Conservation (phyloP, 345 rosid genomes). For the Eucalyptus marginata region DNA sequence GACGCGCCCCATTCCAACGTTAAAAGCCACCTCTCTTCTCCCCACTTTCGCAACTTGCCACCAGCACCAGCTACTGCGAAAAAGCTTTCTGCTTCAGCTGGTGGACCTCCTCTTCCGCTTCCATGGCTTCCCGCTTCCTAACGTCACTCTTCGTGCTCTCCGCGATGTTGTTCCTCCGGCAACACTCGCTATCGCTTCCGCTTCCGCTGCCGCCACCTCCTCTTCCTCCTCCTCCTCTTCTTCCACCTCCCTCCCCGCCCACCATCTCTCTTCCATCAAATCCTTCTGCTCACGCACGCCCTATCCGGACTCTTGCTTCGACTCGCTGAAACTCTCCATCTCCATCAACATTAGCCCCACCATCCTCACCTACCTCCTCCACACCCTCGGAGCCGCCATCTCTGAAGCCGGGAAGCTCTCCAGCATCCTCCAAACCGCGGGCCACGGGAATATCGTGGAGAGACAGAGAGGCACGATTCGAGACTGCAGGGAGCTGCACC, state of each 20-base stretch:
- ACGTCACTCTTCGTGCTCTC: conserved; percentile 8
- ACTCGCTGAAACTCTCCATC: conserved; percentile 59
- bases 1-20: neutral
- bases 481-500: conserved; percentile 77
- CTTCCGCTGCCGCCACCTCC: neutral
- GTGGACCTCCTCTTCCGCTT: neutral
- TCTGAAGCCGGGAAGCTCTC: conserved; percentile 54
- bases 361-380: conserved; percentile 46
- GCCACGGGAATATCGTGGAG: conserved; percentile 24
- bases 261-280: conserved; percentile 19
- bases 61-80: neutral
- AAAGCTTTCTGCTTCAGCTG: neutral
- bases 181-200: neutral
- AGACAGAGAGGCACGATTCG: conserved; percentile 67
- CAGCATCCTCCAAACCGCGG: conserved; percentile 20
- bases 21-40: neutral
- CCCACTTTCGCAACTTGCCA: neutral
- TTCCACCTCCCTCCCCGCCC: conserved; percentile 9
- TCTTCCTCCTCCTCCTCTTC: no score
- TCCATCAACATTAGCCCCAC: conserved; percentile 51
- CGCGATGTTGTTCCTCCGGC: conserved; percentile 19
- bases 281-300: conserved; percentile 52
- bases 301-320: conserved; percentile 54
- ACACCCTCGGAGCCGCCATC: conserved; percentile 51
- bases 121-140: conserved; percentile 28